Base-by-base conservation (phyloP, 2,329 filamentous ascomycete genomes). In the Sporothrix globosa region DNA sequence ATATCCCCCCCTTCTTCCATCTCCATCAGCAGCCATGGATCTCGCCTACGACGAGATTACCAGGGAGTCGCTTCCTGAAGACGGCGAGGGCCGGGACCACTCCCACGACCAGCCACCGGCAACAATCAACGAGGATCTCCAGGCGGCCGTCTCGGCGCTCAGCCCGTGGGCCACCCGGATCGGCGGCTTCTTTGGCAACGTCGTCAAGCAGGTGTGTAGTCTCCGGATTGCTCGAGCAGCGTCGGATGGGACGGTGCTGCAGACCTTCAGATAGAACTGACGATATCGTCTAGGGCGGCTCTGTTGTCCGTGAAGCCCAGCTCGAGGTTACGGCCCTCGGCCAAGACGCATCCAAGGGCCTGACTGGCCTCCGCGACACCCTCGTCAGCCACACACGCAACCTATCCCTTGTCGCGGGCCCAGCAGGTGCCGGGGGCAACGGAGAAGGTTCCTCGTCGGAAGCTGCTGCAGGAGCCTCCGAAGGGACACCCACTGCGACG, bases 41-140 rank as follows among this genome's bases (percentile, higher is more conserved):
- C 86, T 96, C 77, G 94, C 94, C 58, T 99, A 98, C 86, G 96
- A 99, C 78, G 93, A 97, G 80, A 97, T 98, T 77, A 90, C 93
- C 79, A 93, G 97, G 83, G 90, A 96, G 79, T 87, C 88, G 67
- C 86, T 92, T 73, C 84, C 87, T 52, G 86, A 88, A 76, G 84
- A 89, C 70, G 77, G 83, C 72, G 83, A 87, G 73, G 82, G 81
- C 83, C 72, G 73, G 74, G 72, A 75, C 71, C 71, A 73, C 34
- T 27, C 44, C 71, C 54, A 76, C 50, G 81, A 82, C 83, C 65
- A 78, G 27, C 80, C 81, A 72, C 78, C 79, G 71, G 81, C 83
- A 74, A 87, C 90, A 68, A 86, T 99, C 75, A 96, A 96, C 78
- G 87, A 88, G 75, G 96, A 99, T 77, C 86, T 99, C 73, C 93